A percentile compares a stretch with the other conserved stretches of the same genome.
phyloP scores from a whole-genome alignment of 2,329 filamentous ascomycete genomes.

The Fusarium marasasianum region DNA sequence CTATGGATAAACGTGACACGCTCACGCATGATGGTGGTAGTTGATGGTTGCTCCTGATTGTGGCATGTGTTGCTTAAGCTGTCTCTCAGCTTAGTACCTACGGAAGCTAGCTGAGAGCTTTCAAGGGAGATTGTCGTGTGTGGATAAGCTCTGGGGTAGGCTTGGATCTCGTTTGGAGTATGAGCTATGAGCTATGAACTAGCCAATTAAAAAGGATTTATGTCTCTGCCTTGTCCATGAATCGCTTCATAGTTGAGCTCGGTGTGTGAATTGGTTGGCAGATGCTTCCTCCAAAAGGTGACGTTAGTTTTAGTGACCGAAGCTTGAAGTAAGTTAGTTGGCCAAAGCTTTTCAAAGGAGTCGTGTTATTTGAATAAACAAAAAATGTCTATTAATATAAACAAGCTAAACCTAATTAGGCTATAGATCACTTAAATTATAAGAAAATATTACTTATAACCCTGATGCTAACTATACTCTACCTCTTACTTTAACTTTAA shows the following conservation, averaged over 20 bases:
- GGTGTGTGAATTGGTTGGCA: slow-evolving; percentile 20
- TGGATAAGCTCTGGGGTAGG: slow-evolving; percentile 7
- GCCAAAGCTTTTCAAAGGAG: slow-evolving; percentile 4
- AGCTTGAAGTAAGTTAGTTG: slow-evolving; percentile 5
- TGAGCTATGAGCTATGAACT: neutral
- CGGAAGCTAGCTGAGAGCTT: neutral
- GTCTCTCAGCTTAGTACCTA: neutral
- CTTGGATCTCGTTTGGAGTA: neutral
- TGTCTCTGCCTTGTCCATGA: slow-evolving; percentile 13
- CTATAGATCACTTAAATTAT: no score
- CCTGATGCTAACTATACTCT: no score
- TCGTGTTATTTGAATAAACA: no score
- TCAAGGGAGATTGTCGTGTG: slow-evolving; percentile 33
- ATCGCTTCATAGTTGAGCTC: slow-evolving; percentile 18
- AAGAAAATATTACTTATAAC: no score
- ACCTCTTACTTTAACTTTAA: no score
- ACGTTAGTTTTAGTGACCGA: slow-evolving; percentile 11
- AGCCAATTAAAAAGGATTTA: neutral
- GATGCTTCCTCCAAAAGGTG: neutral
- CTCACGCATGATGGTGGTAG: slow-evolving; percentile 69
- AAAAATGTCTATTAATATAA: no score
- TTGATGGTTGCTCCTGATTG: neutral
- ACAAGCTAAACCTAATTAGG: no score
- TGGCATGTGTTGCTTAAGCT: neutral
- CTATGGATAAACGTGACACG: slow-evolving; percentile 81